Base-by-base conservation (phyloP, 192 early-diverging fungal species). In the Kappamyces sp. region DNA sequence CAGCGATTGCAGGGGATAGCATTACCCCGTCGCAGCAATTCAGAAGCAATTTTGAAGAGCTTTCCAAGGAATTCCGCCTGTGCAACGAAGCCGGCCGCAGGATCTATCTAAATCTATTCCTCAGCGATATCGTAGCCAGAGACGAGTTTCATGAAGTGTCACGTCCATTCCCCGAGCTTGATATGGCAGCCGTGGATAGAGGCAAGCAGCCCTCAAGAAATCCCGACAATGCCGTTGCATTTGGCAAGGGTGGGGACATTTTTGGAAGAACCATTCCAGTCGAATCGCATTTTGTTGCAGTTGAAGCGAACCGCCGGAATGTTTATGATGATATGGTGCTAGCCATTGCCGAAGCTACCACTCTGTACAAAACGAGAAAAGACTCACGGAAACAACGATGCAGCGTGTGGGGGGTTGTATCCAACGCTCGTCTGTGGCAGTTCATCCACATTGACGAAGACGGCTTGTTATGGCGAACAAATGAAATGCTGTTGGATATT, bases 51-150 rank as follows among this genome's bases (percentile, higher is more conserved):
- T 63, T 63, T 61, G 62, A 63, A 36, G 31, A 46, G 12, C 23
- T 63, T 33, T 42, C 54, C 31, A 55, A 40, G 23, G 62, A 13
- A 23, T 63, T 63, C 38, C 54, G 46, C 1, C 42, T 57, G 54
- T 31, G 34, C 2, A 66, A 2, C 40, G 63, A 65, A 66, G 65
- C 65, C 1, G 66, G 66, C 46, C 40, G 66, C 23, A 50, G 66
- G n/a, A 68, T 57, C 47, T 69, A 69, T 49, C 66, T 68, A 6
- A 68, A 68, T 51, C 55, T 68, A 15, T 68, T 68, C 49, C 66
- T 68, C 48, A 71, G 58, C 33, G 66, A 68, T 37, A 68, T 68
- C 59, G 51, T 68, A 9, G 66, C 67, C 41, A 46, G 64, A 12
- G 34, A 40, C 15, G 65, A 68, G 48, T 44, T 68, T 55, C 40